These are phyloP conservation scores for Colletotrichum lindemuthianum DNA, from an alignment of 2,329 filamentous ascomycete genomes.

Conservation along the genomic window DNA sequence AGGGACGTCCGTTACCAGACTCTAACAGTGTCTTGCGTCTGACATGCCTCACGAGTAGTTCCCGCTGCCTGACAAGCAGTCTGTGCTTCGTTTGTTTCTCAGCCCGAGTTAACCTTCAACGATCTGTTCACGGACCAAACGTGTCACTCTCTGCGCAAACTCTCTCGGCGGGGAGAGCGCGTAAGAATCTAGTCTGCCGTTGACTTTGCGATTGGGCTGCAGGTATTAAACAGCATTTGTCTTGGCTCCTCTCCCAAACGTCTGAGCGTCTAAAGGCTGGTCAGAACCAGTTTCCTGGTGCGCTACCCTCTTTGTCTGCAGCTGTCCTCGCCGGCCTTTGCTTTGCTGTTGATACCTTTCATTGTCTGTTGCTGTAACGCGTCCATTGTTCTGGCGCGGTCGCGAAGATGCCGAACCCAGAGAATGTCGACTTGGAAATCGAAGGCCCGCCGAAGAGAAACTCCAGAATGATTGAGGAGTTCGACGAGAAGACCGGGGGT, in stretches of 20 bases:
- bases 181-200: too few relatives aligned
- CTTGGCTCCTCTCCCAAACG: too few relatives aligned
- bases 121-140: neutral
- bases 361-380: neutral
- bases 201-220: too few relatives aligned
- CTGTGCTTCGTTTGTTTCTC: neutral
- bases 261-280: too few relatives aligned
- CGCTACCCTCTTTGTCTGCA: too few relatives aligned
- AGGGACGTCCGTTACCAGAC: slow-evolving; percentile 8
- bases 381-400: neutral
- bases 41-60: neutral
- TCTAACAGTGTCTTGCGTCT: neutral
- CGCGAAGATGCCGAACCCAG: neutral
- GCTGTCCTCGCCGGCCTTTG: too few relatives aligned
- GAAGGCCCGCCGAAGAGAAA: slow-evolving; percentile 5
- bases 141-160: neutral
- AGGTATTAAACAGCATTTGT: too few relatives aligned
- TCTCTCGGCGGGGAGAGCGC: neutral
- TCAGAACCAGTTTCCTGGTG: too few relatives aligned
- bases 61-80: neutral
- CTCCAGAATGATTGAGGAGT: slow-evolving; percentile 7
- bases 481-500: slow-evolving; percentile 6
- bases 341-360: too few relatives aligned
- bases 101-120: neutral
- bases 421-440: neutral